A percentile compares a stretch with the other conserved stretches of the same genome.
These are phyloP conservation scores for Pachyrhizus erosus DNA, from an alignment of 306 rosid genomes.

Conservation along the genomic window DNA sequence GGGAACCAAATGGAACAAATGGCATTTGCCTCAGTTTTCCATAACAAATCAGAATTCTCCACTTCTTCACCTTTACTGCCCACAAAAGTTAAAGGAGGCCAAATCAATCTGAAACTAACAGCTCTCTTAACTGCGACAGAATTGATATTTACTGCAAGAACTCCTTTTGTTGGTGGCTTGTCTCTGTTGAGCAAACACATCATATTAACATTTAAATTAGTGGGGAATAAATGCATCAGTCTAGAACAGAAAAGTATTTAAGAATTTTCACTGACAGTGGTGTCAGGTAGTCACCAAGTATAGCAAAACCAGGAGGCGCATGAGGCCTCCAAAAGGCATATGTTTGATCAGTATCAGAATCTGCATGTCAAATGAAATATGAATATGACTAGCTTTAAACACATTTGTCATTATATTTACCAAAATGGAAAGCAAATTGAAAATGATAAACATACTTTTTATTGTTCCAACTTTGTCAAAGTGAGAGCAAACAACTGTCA, in stretches of 20 bases:
- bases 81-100: slow-evolving; percentile 72
- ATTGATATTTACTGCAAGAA: slow-evolving; percentile 85
- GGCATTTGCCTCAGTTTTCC: slow-evolving; percentile 48
- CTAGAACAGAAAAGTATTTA: slow-evolving; percentile 20
- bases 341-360: slow-evolving; percentile 68
- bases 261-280: slow-evolving; percentile 73
- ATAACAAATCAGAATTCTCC: slow-evolving; percentile 41
- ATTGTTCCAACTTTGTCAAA: slow-evolving; percentile 92
- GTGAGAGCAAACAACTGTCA: slow-evolving; percentile 88
- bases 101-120: slow-evolving; percentile 73
- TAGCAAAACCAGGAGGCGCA: slow-evolving; percentile 95
- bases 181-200: slow-evolving; percentile 66
- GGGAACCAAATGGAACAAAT: slow-evolving; percentile 92
- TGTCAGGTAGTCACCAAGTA: slow-evolving; percentile 91
- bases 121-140: slow-evolving; percentile 80
- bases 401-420: slow-evolving; percentile 26
- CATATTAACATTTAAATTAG: slow-evolving; percentile 34
- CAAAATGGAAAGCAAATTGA: slow-evolving; percentile 18
- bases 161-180: slow-evolving; percentile 94
- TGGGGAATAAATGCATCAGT: slow-evolving; percentile 19
- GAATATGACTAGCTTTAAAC: slow-evolving; percentile 11
- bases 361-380: slow-evolving; percentile 58
- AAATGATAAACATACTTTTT: slow-evolving; percentile 53
- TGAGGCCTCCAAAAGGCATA: slow-evolving; percentile 95
- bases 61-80: slow-evolving; percentile 44